phyloP scores from a whole-genome alignment of 2,329 filamentous ascomycete species.

The Drechslerella coelobrocha region DNA sequence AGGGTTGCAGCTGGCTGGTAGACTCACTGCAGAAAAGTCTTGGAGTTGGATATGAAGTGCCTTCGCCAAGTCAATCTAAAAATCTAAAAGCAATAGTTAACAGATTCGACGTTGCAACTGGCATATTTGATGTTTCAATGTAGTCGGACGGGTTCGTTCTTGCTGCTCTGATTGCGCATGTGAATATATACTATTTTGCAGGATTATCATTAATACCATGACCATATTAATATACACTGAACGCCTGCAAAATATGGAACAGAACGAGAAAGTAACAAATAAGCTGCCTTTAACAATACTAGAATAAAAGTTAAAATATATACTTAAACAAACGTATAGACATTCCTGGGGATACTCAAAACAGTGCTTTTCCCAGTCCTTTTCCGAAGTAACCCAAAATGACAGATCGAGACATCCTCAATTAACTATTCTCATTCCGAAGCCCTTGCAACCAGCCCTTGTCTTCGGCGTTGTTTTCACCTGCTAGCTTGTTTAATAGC shows the following conservation, averaged over 20 bases:
- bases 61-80: not conserved
- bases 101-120: too few species aligned
- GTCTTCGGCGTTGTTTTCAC: conserved; percentile 48
- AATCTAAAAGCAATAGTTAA: not conserved
- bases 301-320: conserved; percentile 1
- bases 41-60: conserved; percentile 38
- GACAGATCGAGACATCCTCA: not conserved
- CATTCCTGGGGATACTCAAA: conserved; percentile 17
- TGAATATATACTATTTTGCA: not conserved
- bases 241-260: conserved; percentile 39
- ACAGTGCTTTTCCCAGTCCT: not conserved
- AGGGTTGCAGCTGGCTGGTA: conserved; percentile 16
- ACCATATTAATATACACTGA: conserved; percentile 47
- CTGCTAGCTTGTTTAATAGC: conserved; percentile 42
- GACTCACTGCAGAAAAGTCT: conserved; percentile 11
- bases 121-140: too few species aligned
- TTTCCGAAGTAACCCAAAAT: not conserved
- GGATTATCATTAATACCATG: conserved; percentile 39
- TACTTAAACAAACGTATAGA: conserved; percentile 23
- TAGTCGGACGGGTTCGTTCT: too few species aligned
- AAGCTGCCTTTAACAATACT: not conserved
- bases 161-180: too few species aligned
- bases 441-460: conserved; percentile 48
- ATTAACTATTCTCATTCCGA: conserved; percentile 30
- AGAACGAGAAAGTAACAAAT: conserved; percentile 10